Base-by-base conservation (phyloP, 2,329 filamentous ascomycete species). In the Beauveria pseudobassiana region DNA sequence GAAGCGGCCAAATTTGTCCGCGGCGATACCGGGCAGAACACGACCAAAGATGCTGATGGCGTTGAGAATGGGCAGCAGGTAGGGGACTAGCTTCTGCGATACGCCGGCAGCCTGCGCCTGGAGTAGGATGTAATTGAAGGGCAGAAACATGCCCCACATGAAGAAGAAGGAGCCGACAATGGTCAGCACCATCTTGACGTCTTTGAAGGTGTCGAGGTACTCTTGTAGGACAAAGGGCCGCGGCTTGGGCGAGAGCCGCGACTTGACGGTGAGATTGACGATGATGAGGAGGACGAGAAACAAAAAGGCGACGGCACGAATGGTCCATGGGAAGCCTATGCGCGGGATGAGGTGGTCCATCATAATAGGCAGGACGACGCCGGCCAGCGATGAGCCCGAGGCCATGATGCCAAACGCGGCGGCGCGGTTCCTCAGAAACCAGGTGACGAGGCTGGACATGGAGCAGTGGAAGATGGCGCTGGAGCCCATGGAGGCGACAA, bases 291-390 rank as follows among this genome's bases (percentile, higher is more conserved):
- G 69, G 1, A 59, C 67, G 2, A 81, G 67, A 65, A 80, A 78
- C 55, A 82, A 68, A 65, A 82, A 80, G 0, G 75, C 78, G 60
- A 80, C 70, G 20, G 72, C 72, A 46, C 80, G 76, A 51, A 82
- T 78, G 64, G 78, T 76, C 80, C 80, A 82, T 3, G 74, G 74
- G 65, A 79, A 80, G 0, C 77, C 78, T 45, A 78, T 70, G 3
- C 62, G 43, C 30, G 76, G 75, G 42, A 82, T 79, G 63, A 88
- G 75, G 63, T 83, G 76, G 63, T 84, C 73, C 61, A 77, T 80
- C 63, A 90, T 79, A 64, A 89, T 85, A 54, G 88, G 73, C 62
- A 89, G 84, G 16, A 83, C 75, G 51, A 79, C 74, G 26, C 83
- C 83, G 2, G 83, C 83, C 6, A 85, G 65, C 5, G 79, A 82